Evolutionary conservation across 805 yeast genomes (phyloP).

Genomic region (Lachancea waltii): DNA sequence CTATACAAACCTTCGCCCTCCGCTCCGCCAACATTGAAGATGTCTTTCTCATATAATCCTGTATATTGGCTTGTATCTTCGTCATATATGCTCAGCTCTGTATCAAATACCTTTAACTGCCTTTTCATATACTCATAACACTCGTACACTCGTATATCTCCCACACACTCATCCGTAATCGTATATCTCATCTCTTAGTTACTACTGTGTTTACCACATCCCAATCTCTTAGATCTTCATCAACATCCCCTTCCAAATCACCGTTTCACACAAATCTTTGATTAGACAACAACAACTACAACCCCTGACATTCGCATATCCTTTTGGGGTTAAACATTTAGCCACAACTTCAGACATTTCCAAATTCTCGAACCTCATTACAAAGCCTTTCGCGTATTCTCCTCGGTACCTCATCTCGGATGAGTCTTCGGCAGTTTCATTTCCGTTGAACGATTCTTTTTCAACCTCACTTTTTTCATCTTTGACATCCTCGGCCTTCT

Average conservation of each 20-base stretch:
- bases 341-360: not conserved
- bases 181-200: too few species aligned
- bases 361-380: not conserved
- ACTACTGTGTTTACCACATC: too few species aligned
- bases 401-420: too few species aligned
- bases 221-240: not conserved
- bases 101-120: too few species aligned
- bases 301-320: not conserved
- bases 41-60: slow-evolving; percentile 5
- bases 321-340: not conserved
- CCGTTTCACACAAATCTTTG: not conserved
- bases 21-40: slow-evolving; percentile 9
- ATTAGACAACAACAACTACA: slow-evolving; percentile 1
- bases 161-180: too few species aligned
- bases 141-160: too few species aligned
- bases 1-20: slow-evolving; percentile 9
- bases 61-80: not conserved
- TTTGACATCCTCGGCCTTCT: too few species aligned
- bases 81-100: not conserved
- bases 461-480: too few species aligned
- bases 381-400: too few species aligned
- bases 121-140: too few species aligned
- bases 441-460: too few species aligned
- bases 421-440: too few species aligned
- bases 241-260: not conserved